phyloP scores from a whole-genome alignment of 75 land plant genomes.

The Picea glauca region DNA sequence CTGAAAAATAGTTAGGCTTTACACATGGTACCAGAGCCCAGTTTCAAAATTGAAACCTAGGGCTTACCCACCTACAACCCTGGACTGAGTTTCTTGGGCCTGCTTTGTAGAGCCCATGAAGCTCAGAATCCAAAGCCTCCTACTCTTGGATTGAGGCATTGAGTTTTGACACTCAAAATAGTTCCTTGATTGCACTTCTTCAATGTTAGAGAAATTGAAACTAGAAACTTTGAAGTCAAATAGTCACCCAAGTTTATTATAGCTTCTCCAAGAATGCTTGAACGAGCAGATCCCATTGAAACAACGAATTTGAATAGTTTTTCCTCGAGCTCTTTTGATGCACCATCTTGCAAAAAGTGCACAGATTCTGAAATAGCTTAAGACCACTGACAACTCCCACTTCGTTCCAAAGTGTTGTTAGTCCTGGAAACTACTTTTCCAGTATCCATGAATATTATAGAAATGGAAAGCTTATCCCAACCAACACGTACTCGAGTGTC shows the following conservation, averaged over 20 bases:
- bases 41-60: too few species aligned
- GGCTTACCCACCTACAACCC: too few species aligned
- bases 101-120: too few species aligned
- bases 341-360: conserved; percentile 42
- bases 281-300: conserved; percentile 66
- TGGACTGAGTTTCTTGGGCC: too few species aligned
- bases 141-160: conserved; percentile 5
- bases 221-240: conserved; percentile 40
- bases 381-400: conserved; percentile 68
- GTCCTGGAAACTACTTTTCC: conserved; percentile 59
- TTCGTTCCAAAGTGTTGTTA: conserved; percentile 38
- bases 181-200: conserved; percentile 73
- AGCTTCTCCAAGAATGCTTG: conserved; percentile 74
- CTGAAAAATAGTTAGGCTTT: too few species aligned
- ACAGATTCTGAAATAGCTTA: conserved; percentile 72
- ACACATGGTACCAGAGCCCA: too few species aligned
- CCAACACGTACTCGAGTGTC: conserved; percentile 67
- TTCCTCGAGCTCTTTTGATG: conserved; percentile 53
- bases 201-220: conserved; percentile 49
- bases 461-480: conserved; percentile 71
- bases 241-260: conserved; percentile 57
- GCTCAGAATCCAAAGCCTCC: background rate
- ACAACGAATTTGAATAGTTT: conserved; percentile 65
- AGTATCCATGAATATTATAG: conserved; percentile 45
- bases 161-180: conserved; percentile 48